Evolutionary conservation across 768 basidiomycete genomes (phyloP).

Genomic region (Fibroporia radiculosa): DNA sequence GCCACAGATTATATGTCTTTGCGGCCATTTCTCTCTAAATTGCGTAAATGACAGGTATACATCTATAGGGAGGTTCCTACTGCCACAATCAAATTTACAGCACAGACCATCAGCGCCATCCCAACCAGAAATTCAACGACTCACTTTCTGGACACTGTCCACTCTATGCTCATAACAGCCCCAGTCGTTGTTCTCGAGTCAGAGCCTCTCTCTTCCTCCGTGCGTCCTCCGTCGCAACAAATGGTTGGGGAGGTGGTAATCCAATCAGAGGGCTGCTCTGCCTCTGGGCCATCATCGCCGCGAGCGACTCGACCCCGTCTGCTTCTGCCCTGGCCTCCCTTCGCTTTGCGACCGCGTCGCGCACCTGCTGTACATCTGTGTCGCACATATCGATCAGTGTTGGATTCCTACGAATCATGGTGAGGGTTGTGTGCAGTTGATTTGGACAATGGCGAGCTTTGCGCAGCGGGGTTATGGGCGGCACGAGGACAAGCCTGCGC

Average conservation of each 20-base stretch:
- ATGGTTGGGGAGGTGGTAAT: conserved; percentile 6
- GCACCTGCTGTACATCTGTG: conserved; percentile 71
- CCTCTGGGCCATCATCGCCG: not conserved
- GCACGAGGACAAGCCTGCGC: conserved; percentile 9
- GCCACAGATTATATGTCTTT: no score
- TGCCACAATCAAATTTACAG: no score
- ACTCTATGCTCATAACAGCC: conserved; percentile 20
- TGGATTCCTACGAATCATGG: conserved; percentile 72
- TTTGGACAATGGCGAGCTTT: conserved; percentile 8
- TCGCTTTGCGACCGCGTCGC: conserved; percentile 41
- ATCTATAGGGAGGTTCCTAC: no score
- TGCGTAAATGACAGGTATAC: no score
- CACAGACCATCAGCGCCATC: no score
- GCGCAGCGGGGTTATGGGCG: no score
- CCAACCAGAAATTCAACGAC: no score
- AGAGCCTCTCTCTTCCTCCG: conserved; percentile 27
- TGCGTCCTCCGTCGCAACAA: conserved; percentile 27
- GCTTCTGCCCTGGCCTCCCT: conserved; percentile 16
- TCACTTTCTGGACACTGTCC: no score
- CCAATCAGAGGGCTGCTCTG: conserved; percentile 1
- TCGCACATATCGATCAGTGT: conserved; percentile 74
- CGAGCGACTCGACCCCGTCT: not conserved
- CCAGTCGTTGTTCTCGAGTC: conserved; percentile 28
- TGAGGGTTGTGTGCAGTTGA: not conserved
- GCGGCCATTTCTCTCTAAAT: no score